Evolutionary conservation across 805 yeast species (phyloP).

Genomic region (Debaryomyces castellii): DNA sequence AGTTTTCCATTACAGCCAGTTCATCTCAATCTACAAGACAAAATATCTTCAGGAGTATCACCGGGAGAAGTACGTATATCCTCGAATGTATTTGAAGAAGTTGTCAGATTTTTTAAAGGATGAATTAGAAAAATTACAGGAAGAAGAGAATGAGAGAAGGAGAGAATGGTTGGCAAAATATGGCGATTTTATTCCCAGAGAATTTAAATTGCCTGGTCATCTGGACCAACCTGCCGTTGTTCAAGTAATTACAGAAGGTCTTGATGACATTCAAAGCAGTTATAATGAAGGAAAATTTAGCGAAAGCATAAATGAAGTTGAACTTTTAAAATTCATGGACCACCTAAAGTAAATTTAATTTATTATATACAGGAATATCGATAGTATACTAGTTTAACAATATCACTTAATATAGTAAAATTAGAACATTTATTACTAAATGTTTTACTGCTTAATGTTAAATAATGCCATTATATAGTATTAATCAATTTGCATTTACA

Average conservation of each 20-base stretch:
- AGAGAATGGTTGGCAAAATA: conserved; percentile 35
- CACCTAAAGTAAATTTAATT: neutral
- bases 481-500: conserved; percentile 8
- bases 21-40: conserved; percentile 29
- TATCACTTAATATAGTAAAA: too few relatives aligned
- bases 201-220: conserved; percentile 39
- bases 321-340: conserved; percentile 21
- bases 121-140: conserved; percentile 28
- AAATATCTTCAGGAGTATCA: conserved; percentile 38
- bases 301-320: conserved; percentile 18
- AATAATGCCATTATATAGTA: neutral
- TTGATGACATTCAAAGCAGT: conserved; percentile 25
- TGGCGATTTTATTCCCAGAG: conserved; percentile 41
- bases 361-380: neutral
- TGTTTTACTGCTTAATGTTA: neutral
- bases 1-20: conserved; percentile 35
- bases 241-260: conserved; percentile 43
- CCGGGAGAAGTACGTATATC: conserved; percentile 39
- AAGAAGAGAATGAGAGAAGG: conserved; percentile 34
- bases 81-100: conserved; percentile 30
- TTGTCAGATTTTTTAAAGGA: conserved; percentile 36
- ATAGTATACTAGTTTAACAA: too few relatives aligned
- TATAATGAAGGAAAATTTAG: conserved; percentile 13
- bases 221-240: conserved; percentile 34
- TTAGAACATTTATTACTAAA: neutral